Conservation (phyloP, 306 rosid genomes). For the Medicago arabica region DNA sequence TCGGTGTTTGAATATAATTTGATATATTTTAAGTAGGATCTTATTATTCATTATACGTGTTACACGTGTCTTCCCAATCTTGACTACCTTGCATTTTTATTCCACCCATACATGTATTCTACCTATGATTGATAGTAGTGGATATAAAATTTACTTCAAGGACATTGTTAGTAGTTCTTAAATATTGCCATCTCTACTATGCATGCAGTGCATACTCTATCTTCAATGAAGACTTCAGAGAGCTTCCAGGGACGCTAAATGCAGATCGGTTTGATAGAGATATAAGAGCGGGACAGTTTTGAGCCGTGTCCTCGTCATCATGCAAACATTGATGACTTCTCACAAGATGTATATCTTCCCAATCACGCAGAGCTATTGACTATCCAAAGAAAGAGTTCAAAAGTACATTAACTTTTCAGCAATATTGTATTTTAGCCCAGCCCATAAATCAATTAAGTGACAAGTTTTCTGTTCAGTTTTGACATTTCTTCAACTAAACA, state of each 20-base stretch:
- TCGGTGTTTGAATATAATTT: background rate
- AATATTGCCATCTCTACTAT: conserved; percentile 14
- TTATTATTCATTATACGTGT: background rate
- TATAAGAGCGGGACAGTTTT: conserved; percentile 86
- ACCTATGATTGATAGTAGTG: background rate
- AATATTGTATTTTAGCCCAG: conserved; percentile 13
- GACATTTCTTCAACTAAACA: conserved; percentile 2
- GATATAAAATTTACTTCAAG: conserved; percentile 29
- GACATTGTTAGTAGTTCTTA: conserved; percentile 18
- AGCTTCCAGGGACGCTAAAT: conserved; percentile 90
- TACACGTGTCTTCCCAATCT: background rate
- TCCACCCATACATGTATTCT: conserved; percentile 4
- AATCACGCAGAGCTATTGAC: conserved; percentile 31
- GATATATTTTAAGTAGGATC: background rate
- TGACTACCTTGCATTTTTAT: conserved; percentile 26
- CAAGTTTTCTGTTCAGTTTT: conserved; percentile 40
- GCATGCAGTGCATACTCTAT: conserved; percentile 88
- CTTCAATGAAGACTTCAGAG: conserved; percentile 93
- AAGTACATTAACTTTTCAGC: conserved; percentile 9
- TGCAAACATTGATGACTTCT: conserved; percentile 24
- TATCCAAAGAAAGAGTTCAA: conserved; percentile 29
- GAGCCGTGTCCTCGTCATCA: conserved; percentile 44
- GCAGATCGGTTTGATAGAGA: conserved; percentile 91
- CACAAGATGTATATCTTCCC: conserved; percentile 39
- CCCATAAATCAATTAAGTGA: conserved; percentile 27